phyloP scores from a whole-genome alignment of 257 asterid genomes.

The Plantago major region DNA sequence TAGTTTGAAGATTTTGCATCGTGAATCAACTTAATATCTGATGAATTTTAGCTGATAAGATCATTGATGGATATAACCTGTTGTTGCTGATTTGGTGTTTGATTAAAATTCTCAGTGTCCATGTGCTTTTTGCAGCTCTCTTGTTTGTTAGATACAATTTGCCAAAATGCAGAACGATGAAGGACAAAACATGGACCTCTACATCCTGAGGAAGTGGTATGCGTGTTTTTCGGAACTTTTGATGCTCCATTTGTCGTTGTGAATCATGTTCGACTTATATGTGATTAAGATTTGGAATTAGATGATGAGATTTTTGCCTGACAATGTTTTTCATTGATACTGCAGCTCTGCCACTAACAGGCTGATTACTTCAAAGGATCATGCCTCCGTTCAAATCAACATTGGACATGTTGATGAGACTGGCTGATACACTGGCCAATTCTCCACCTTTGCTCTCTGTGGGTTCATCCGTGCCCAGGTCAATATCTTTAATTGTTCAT shows the following conservation, averaged over 20 bases:
- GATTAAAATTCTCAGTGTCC: background rate
- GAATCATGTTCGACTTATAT: no score
- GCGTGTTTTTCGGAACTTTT: background rate
- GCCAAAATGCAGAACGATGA: slow-evolving; percentile 70
- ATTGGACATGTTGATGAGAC: slow-evolving; percentile 74
- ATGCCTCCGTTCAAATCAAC: slow-evolving; percentile 82
- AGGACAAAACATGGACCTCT: slow-evolving; percentile 66
- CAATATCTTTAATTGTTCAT: no score
- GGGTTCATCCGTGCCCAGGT: slow-evolving; percentile 91
- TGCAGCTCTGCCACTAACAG: slow-evolving; percentile 88
- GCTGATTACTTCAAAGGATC: slow-evolving; percentile 89
- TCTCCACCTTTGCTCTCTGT: slow-evolving; percentile 80
- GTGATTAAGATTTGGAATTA: background rate
- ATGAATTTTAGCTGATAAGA: no score
- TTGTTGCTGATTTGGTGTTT: background rate
- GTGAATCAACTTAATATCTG: no score
- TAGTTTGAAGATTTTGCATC: no score
- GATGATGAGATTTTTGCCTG: background rate
- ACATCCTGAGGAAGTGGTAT: slow-evolving; percentile 67
- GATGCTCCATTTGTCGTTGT: background rate
- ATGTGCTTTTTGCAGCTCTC: slow-evolving; percentile 12
- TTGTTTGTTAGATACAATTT: background rate
- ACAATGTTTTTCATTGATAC: background rate
- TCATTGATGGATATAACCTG: no score
- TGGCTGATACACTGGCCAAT: slow-evolving; percentile 58